Base-by-base conservation (phyloP, 2,329 filamentous ascomycete genomes). In the Fusarium vanettenii region DNA sequence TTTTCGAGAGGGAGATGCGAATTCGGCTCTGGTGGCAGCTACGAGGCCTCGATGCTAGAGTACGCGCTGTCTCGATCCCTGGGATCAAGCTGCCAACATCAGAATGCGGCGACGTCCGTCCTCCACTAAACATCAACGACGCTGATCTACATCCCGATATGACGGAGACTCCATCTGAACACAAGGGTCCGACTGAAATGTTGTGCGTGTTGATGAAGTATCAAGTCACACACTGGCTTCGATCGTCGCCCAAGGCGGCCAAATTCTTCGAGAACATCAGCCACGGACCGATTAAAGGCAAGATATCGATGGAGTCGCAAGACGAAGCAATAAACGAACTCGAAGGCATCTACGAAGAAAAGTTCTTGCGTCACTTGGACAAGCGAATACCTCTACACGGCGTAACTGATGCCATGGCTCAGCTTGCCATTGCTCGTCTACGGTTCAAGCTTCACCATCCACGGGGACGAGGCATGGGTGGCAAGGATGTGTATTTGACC, bases 61-160 rank as follows among this genome's bases (percentile, higher is more conserved):
- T 65, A 0, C 72, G 69, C 5, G 66, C 45, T 13, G 55, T 37
- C 11, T 70, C 16, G 5, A 60, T 39, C 0, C 73, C 71, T 0
- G 76, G 65, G 1, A 50, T 64, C 2, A 73, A 73, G 27, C 16
- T 45, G 0, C 43, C 68, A 20, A 27, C 41, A 5, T 60, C 41
- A 13, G 74, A 79, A 1, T 60, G 75, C 13, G 72, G 69, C 2
- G 60, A 74, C 13, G n/a, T 73, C 3, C 70, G 73, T 31, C 83
- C 88, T 75, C 89, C 89, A 1, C 80, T 89, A 3, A 91, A 91
- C 66, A 80, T 91, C 60, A 87, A 91, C 62, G 90, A 92, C 70
- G 78, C 78, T 6, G 87, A 90, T 43, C 79, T 92, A 3, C 79
- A 83, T n/a, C 88, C 88, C 0, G 82, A 83, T 7, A 89, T 88